These are phyloP conservation scores for Termitomyces sp. DNA, from an alignment of 768 basidiomycete genomes.

Conservation along the genomic window DNA sequence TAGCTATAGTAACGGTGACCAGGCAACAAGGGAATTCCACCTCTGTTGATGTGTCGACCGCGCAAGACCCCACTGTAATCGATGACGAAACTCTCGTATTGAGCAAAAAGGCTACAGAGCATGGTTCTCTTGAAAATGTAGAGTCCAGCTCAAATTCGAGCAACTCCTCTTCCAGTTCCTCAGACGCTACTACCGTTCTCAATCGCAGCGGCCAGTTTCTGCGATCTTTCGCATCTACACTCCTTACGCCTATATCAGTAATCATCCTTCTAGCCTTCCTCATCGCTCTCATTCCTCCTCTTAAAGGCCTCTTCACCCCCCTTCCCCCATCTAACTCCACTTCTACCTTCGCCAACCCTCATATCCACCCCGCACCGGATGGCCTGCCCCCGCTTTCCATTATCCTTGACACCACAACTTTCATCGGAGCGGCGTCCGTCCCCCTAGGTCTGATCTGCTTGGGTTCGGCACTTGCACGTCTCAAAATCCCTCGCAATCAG, in stretches of 20 bases:
- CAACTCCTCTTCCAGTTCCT: background rate
- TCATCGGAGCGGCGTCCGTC: conserved; percentile 48
- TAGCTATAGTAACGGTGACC: background rate
- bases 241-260: conserved; percentile 37
- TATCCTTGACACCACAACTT: conserved; percentile 40
- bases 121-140: background rate
- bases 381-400: conserved; percentile 52
- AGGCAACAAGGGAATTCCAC: conserved; percentile 18
- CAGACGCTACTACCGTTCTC: background rate
- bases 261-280: conserved; percentile 40
- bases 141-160: background rate
- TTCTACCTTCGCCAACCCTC: conserved; percentile 10
- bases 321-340: conserved; percentile 22
- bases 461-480: conserved; percentile 51
- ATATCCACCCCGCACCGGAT: conserved; percentile 44
- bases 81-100: background rate
- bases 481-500: conserved; percentile 42
- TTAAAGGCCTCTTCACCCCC: conserved; percentile 47
- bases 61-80: conserved; percentile 10
- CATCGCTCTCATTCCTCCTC: conserved; percentile 40
- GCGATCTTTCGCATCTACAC: conserved; percentile 20
- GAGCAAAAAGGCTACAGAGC: background rate
- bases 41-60: conserved; percentile 9
- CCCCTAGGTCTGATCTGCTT: conserved; percentile 49
- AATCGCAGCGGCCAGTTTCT: background rate